A percentile compares a stretch with the other conserved stretches of the same genome.
phyloP scores from a whole-genome alignment of 495 filamentous ascomycete species.

The Penicillium desertorum region DNA sequence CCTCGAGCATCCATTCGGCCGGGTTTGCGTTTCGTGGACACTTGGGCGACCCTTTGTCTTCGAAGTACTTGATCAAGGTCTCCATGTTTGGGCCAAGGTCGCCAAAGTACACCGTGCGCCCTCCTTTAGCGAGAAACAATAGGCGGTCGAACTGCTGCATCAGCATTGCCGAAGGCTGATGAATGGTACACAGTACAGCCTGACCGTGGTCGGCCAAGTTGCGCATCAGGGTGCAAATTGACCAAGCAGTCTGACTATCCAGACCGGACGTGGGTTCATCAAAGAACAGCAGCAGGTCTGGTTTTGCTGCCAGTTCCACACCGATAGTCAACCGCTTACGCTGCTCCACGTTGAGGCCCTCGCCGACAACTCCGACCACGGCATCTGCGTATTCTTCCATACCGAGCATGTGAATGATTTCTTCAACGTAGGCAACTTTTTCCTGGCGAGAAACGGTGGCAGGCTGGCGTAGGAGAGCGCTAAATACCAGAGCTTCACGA shows the following conservation, averaged over 20 bases:
- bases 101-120: constrained; percentile 81
- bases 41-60: constrained; percentile 65
- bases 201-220: constrained; percentile 83
- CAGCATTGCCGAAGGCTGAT: constrained; percentile 86
- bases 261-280: constrained; percentile 87
- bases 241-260: constrained; percentile 84
- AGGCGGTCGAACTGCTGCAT: constrained; percentile 90
- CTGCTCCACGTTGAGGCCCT: constrained; percentile 90
- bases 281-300: constrained; percentile 79
- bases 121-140: constrained; percentile 75
- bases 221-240: constrained; percentile 73
- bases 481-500: constrained; percentile 77
- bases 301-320: constrained; percentile 84
- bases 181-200: constrained; percentile 88
- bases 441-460: constrained; percentile 63
- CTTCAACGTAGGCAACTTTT: constrained; percentile 84
- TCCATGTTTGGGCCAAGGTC: constrained; percentile 73
- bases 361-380: constrained; percentile 80
- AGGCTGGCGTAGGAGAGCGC: constrained; percentile 80
- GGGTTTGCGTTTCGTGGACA: constrained; percentile 76
- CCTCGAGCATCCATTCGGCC: constrained; percentile 92
- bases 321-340: constrained; percentile 84
- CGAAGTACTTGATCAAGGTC: constrained; percentile 72
- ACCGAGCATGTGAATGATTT: constrained; percentile 84
- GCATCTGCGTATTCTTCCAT: constrained; percentile 89